phyloP scores from a whole-genome alignment of 177 flowering plant species.

The Vitis hybrid region DNA sequence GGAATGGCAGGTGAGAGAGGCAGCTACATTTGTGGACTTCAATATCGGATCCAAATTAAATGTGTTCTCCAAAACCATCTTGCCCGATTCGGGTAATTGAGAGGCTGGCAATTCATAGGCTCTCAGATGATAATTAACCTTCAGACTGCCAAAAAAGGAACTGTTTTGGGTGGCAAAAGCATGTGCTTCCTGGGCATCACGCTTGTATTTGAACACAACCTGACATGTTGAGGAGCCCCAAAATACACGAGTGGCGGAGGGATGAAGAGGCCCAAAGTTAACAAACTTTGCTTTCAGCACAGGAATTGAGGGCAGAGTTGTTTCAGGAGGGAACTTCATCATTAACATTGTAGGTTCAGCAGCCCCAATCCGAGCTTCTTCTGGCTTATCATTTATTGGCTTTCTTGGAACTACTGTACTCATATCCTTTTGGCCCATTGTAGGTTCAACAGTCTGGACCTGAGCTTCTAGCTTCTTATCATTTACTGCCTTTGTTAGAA shows the following conservation, averaged over 20 bases:
- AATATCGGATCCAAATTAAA: too few relatives aligned
- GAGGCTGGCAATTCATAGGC: background rate
- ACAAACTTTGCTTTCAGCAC: constrained; percentile 34
- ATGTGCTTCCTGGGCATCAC: constrained; percentile 27
- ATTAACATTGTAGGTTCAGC: constrained; percentile 31
- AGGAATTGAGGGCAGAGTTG: constrained; percentile 21
- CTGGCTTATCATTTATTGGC: background rate
- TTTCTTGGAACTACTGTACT: background rate
- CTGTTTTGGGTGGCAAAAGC: constrained; percentile 15
- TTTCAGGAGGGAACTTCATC: constrained; percentile 23
- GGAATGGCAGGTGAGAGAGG: too few relatives aligned
- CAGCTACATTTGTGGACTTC: too few relatives aligned
- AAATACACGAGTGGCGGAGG: constrained; percentile 14
- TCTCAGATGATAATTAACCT: background rate
- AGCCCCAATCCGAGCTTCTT: background rate
- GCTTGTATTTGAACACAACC: constrained; percentile 19
- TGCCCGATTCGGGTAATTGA: constrained; percentile 8
- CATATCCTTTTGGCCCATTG: too few relatives aligned
- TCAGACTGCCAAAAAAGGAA: constrained; percentile 12
- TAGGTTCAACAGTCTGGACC: too few relatives aligned
- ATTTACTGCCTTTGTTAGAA: too few relatives aligned
- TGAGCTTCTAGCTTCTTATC: too few relatives aligned
- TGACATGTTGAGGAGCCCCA: constrained; percentile 24
- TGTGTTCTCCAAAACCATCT: background rate
- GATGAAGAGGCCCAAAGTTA: constrained; percentile 25